A percentile compares a stretch with the other conserved stretches of the same genome.
These are phyloP conservation scores for Aspergillus sparsus DNA, from an alignment of 495 filamentous ascomycete species.

Conservation along the genomic window DNA sequence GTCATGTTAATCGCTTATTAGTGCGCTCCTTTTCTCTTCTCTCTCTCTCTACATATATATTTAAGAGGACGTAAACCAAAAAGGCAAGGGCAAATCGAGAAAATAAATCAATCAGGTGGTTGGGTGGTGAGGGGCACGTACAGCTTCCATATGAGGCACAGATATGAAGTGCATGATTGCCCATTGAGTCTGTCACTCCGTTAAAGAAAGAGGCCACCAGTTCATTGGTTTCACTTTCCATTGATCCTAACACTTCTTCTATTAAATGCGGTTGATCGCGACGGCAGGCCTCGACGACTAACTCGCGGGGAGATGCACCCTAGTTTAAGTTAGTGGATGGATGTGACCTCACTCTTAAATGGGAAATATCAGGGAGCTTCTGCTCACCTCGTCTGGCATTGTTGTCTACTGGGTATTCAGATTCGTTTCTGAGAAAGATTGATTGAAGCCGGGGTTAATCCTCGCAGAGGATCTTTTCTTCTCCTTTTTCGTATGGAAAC, in stretches of 20 bases:
- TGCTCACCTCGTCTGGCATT: slow-evolving; percentile 48
- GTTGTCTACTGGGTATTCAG: slow-evolving; percentile 16
- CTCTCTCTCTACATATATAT: too few species aligned
- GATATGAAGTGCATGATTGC: slow-evolving; percentile 85
- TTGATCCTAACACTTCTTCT: slow-evolving; percentile 51
- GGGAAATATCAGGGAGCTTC: slow-evolving; percentile 4
- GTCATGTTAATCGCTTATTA: too few species aligned
- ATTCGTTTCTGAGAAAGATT: neutral
- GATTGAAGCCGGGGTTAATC: neutral
- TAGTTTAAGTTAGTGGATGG: slow-evolving; percentile 36
- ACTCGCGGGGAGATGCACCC: slow-evolving; percentile 84
- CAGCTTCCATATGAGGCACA: slow-evolving; percentile 85
- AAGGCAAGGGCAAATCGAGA: neutral
- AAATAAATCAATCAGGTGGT: neutral
- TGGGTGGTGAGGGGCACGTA: slow-evolving; percentile 45
- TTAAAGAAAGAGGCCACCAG: slow-evolving; percentile 76
- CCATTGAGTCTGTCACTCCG: slow-evolving; percentile 76
- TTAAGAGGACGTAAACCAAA: neutral
- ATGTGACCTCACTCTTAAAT: slow-evolving; percentile 20
- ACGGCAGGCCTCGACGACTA: slow-evolving; percentile 89
- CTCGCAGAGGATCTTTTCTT: neutral
- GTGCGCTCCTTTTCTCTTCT: too few species aligned
- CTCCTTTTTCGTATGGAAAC: neutral
- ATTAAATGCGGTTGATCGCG: slow-evolving; percentile 89
- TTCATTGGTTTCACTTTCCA: slow-evolving; percentile 49